These are phyloP conservation scores for Pachysandra terminalis DNA, from an alignment of 164 flowering plant genomes.

Conservation along the genomic window DNA sequence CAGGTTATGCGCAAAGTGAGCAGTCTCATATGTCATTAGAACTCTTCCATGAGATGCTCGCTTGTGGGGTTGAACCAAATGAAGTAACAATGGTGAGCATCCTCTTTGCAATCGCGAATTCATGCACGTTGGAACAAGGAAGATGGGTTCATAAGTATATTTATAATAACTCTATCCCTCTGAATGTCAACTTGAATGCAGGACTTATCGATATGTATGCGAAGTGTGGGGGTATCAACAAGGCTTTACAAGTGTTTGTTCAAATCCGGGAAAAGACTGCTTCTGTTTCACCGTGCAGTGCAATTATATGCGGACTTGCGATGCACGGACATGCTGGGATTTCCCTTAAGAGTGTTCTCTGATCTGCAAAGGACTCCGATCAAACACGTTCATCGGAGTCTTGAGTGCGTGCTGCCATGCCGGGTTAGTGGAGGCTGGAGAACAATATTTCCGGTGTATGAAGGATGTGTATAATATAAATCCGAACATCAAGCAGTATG, in stretches of 20 bases:
- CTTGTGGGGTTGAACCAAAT: slow-evolving; percentile 50
- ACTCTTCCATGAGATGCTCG: slow-evolving; percentile 64
- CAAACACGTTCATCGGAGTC: slow-evolving; percentile 76
- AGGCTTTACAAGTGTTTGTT: slow-evolving; percentile 57
- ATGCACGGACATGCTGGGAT: slow-evolving; percentile 77
- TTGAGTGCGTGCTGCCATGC: slow-evolving; percentile 88
- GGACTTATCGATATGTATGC: slow-evolving; percentile 90
- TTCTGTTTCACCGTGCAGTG: slow-evolving; percentile 85
- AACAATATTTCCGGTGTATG: slow-evolving; percentile 55
- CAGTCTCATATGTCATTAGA: slow-evolving; percentile 49
- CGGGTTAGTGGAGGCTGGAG: slow-evolving; percentile 64
- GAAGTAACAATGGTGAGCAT: slow-evolving; percentile 88
- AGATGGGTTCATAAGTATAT: slow-evolving; percentile 63
- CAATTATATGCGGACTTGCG: slow-evolving; percentile 78
- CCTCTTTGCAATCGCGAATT: slow-evolving; percentile 65
- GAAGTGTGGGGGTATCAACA: slow-evolving; percentile 68
- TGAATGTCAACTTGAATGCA: slow-evolving; percentile 71
- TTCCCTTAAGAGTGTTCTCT: slow-evolving; percentile 51
- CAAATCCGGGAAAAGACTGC: slow-evolving; percentile 29
- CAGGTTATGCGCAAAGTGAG: slow-evolving; percentile 65
- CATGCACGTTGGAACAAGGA: slow-evolving; percentile 61
- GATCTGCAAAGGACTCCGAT: slow-evolving; percentile 46
- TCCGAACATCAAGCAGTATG: slow-evolving; percentile 83
- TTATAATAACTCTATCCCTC: slow-evolving; percentile 40
- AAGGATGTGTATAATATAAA: slow-evolving; percentile 43